Conservation (phyloP, 805 yeast species). For the Ogataea paradorogensis region DNA sequence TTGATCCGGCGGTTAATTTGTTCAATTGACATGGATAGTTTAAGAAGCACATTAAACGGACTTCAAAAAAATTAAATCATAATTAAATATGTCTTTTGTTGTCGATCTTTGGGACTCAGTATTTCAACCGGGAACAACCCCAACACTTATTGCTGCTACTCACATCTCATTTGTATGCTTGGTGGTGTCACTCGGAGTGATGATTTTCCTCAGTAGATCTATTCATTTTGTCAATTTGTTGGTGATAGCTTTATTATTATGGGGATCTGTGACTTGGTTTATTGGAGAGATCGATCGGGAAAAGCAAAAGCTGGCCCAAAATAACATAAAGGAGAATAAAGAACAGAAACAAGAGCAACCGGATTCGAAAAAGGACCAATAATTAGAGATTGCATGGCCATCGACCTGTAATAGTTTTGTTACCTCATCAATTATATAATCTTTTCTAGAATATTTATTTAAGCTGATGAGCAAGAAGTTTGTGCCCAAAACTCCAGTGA, state of each 20-base stretch:
- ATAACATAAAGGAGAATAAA: constrained; percentile 34
- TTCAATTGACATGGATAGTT: constrained; percentile 11
- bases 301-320: constrained; percentile 41
- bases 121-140: constrained; percentile 90
- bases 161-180: constrained; percentile 76
- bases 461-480: constrained; percentile 33
- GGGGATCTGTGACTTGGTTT: constrained; percentile 88
- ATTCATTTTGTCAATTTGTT: constrained; percentile 63
- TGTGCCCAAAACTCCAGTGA: constrained; percentile 54
- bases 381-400: background rate
- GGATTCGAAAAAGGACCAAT: constrained; percentile 5
- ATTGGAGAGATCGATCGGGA: constrained; percentile 58
- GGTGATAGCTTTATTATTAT: constrained; percentile 47
- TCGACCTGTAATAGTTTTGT: background rate
- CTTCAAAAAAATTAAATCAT: background rate
- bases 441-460: background rate
- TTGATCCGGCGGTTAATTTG: constrained; percentile 14
- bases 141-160: constrained; percentile 85
- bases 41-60: constrained; percentile 10
- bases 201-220: constrained; percentile 59
- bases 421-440: constrained; percentile 2
- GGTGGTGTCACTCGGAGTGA: constrained; percentile 49
- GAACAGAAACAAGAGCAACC: constrained; percentile 8
- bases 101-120: constrained; percentile 85
- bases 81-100: constrained; percentile 40